Percentiles rank a stretch among this genome's conserved stretches.
These are phyloP conservation scores for Dioszegia crocea DNA, from an alignment of 768 basidiomycete species.

Conservation along the genomic window DNA sequence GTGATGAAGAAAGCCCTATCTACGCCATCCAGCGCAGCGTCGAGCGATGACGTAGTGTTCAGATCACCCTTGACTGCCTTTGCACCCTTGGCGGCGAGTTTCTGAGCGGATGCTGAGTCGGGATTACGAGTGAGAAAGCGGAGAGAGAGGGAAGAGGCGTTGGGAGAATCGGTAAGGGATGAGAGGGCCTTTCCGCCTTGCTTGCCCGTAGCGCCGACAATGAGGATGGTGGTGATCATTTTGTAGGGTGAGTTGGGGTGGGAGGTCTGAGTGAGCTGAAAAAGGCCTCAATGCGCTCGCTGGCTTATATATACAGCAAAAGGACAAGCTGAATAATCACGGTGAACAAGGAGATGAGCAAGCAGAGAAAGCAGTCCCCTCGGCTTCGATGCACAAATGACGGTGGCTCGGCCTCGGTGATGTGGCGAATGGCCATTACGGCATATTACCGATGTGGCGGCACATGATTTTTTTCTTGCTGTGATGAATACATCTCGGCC, in stretches of 20 bases:
- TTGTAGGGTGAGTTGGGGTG: background rate
- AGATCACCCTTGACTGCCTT: conserved; percentile 33
- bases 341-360: too few species aligned
- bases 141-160: conserved; percentile 9
- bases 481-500: too few species aligned
- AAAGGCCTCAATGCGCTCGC: too few species aligned
- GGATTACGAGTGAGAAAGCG: conserved; percentile 39
- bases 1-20: conserved; percentile 36
- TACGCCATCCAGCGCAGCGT: conserved; percentile 23
- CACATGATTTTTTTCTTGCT: too few species aligned
- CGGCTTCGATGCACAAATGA: too few species aligned
- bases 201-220: conserved; percentile 20
- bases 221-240: conserved; percentile 12
- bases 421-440: too few species aligned
- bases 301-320: too few species aligned
- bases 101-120: conserved; percentile 16
- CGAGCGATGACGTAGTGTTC: conserved; percentile 10
- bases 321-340: too few species aligned
- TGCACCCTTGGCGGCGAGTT: conserved; percentile 23
- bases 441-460: too few species aligned
- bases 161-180: conserved; percentile 1
- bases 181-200: conserved; percentile 14
- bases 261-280: background rate
- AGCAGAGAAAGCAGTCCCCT: too few species aligned
- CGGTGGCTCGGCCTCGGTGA: too few species aligned